Percentiles rank a stretch among this genome's conserved stretches.
Evolutionary conservation across 1,284 basidiomycete genomes (phyloP).

Genomic region (Cutaneotrichosporon mucoides): DNA sequence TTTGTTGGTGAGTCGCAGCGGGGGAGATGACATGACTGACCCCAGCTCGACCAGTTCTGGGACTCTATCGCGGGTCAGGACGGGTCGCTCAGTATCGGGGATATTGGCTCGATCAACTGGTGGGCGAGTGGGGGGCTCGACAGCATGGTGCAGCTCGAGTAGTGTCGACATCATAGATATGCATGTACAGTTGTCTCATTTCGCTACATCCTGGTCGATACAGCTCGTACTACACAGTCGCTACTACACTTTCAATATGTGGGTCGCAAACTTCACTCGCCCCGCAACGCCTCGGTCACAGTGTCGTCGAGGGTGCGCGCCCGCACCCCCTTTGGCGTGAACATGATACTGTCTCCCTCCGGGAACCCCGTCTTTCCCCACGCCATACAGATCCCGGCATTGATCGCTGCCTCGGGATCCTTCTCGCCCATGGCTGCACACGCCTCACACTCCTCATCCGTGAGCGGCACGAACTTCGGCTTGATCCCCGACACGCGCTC

Average conservation of each 20-base stretch:
- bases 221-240: no score
- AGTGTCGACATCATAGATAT: not conserved
- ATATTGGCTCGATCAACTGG: constrained; percentile 5
- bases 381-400: constrained; percentile 66
- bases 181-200: not conserved
- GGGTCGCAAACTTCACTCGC: no score
- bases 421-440: constrained; percentile 21
- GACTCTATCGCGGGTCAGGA: not conserved
- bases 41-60: constrained; percentile 8
- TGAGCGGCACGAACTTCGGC: constrained; percentile 1
- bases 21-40: not conserved
- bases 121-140: not conserved
- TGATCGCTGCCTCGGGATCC: constrained; percentile 55
- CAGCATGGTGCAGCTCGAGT: not conserved
- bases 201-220: no score
- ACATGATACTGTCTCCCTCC: constrained; percentile 72
- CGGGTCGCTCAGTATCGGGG: not conserved
- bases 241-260: no score
- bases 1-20: no score
- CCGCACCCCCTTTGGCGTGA: not conserved
- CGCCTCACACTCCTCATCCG: constrained; percentile 8
- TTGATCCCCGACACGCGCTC: not conserved
- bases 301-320: constrained; percentile 2
- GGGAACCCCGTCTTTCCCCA: constrained; percentile 76
- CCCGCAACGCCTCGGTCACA: not conserved